Evolutionary conservation across 768 basidiomycete genomes (phyloP).

Genomic region (Mycena maculata): DNA sequence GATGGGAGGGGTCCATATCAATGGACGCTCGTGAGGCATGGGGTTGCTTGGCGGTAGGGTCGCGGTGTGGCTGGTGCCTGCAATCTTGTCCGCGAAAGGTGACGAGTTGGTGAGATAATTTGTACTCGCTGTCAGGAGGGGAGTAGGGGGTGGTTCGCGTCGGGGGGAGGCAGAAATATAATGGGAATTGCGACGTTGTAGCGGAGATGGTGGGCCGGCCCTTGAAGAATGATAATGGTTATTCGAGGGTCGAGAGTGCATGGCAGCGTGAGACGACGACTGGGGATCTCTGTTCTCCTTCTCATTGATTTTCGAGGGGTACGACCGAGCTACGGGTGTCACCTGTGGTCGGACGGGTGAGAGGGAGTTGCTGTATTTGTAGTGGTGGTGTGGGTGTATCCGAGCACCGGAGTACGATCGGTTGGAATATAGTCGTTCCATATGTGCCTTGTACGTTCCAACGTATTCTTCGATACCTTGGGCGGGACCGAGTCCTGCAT

Average conservation of each 20-base stretch:
- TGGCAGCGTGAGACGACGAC: not conserved
- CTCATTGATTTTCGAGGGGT: slow-evolving; percentile 12
- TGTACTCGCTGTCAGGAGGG: not conserved
- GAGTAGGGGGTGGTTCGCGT: not conserved
- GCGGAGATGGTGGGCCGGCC: slow-evolving; percentile 1
- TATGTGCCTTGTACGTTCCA: slow-evolving; percentile 30
- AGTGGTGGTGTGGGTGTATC: not conserved
- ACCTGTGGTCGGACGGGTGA: not conserved
- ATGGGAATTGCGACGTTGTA: slow-evolving; percentile 5
- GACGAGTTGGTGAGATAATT: not conserved
- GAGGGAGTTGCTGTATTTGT: not conserved
- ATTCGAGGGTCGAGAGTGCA: slow-evolving; percentile 8
- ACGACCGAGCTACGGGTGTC: not conserved
- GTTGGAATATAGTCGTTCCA: slow-evolving; percentile 24
- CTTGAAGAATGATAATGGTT: slow-evolving; percentile 9
- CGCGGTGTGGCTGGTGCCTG: not conserved
- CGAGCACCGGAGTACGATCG: slow-evolving; percentile 3
- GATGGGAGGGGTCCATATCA: slow-evolving; percentile 29
- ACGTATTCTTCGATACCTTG: slow-evolving; percentile 22
- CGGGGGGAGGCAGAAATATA: not conserved
- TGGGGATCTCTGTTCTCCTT: slow-evolving; percentile 28
- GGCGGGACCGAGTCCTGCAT: slow-evolving; percentile 17
- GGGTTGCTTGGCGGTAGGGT: not conserved
- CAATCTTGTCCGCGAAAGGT: not conserved
- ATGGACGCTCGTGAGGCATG: slow-evolving; percentile 1